These are phyloP conservation scores for Kazachstania psychrophila DNA, from an alignment of 805 yeast species.

Conservation along the genomic window DNA sequence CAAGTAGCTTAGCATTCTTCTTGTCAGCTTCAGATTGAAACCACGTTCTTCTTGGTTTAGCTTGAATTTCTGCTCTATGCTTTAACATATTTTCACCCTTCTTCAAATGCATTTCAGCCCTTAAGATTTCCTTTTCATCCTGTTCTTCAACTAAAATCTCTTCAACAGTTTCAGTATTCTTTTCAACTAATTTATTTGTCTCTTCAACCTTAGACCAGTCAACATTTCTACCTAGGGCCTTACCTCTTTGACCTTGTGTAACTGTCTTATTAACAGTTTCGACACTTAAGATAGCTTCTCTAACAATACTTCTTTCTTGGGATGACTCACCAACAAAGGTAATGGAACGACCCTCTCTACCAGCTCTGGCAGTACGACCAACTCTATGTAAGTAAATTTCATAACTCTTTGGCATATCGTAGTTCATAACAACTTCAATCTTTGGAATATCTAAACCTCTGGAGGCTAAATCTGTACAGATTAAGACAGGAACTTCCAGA, in stretches of 20 bases:
- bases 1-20: conserved; percentile 30
- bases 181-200: conserved; percentile 50
- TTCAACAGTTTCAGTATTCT: conserved; percentile 50
- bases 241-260: conserved; percentile 28
- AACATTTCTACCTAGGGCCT: conserved; percentile 79
- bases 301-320: conserved; percentile 85
- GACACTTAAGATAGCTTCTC: conserved; percentile 70
- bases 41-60: conserved; percentile 97
- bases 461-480: conserved; percentile 97
- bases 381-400: conserved; percentile 94
- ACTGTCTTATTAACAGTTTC: conserved; percentile 32
- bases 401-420: conserved; percentile 88
- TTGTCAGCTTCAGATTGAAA: conserved; percentile 53
- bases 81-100: conserved; percentile 79
- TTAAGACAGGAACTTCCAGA: conserved; percentile 71
- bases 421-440: conserved; percentile 88
- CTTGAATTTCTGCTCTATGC: conserved; percentile 70
- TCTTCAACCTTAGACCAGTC: conserved; percentile 80
- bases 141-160: conserved; percentile 85
- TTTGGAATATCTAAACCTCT: conserved; percentile 99
- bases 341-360: conserved; percentile 87
- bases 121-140: conserved; percentile 72
- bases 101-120: conserved; percentile 83
- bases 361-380: conserved; percentile 99
- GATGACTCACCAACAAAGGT: conserved; percentile 89